A percentile compares a stretch with the other conserved stretches of the same genome.
Evolutionary conservation across 2,329 filamentous ascomycete genomes (phyloP).

Genomic region (Apiospora pterosperma): DNA sequence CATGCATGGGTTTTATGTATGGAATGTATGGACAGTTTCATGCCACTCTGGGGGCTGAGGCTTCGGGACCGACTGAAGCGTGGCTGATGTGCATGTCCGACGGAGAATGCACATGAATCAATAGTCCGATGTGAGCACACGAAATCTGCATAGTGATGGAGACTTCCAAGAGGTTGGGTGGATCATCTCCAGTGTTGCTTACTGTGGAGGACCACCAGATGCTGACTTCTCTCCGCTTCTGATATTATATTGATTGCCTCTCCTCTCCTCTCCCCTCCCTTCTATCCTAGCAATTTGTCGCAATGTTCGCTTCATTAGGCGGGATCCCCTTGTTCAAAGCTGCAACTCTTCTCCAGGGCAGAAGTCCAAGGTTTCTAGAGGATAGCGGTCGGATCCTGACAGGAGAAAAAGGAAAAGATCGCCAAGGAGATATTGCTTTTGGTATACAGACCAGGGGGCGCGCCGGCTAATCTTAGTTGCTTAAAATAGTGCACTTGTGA

Average conservation of each 20-base stretch:
- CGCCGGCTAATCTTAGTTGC: not conserved
- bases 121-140: no score
- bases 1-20: not conserved
- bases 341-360: no score
- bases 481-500: not conserved
- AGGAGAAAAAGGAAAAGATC: not conserved
- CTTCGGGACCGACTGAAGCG: not conserved
- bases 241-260: no score
- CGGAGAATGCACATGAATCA: no score
- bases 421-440: not conserved
- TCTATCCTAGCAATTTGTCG: not conserved
- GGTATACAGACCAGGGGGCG: not conserved
- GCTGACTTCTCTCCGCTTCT: conserved; percentile 1
- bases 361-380: no score
- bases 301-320: not conserved
- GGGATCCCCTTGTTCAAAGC: not conserved
- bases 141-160: not conserved
- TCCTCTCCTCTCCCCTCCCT: no score
- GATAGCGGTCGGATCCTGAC: no score
- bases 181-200: not conserved
- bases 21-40: not conserved
- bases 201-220: not conserved
- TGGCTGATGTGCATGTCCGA: no score
- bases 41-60: not conserved
- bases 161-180: not conserved